Base-by-base conservation (phyloP, 2,329 filamentous ascomycete species). In the Microdochium paspali region DNA sequence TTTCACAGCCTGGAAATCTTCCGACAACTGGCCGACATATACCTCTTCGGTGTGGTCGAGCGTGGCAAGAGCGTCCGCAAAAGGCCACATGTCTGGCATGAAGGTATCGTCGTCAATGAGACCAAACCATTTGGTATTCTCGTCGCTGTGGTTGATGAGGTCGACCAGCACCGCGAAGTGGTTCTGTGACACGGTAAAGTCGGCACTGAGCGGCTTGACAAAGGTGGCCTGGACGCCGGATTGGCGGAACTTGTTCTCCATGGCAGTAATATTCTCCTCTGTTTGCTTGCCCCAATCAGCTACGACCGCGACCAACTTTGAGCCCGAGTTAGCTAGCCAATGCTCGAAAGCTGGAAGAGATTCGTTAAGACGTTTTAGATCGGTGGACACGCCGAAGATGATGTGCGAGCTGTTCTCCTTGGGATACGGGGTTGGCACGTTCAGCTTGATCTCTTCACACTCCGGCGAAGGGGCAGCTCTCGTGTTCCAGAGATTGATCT, bases 71-170 rank as follows among this genome's bases (percentile, higher is more conserved):
- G 70, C 66, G 15, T 69, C 59, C 21, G 71, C 64, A 15, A 83
- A 63, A 1, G 67, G 66, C 46, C 71, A 60, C 44, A 82, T 68
- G 2, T 73, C 77, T 2, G 74, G 71, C 58, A 82, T 82, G 60
- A 83, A 82, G 1, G 79, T 83, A 54, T 83, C 79, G 55, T 83
- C 79, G 56, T 83, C 79, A 31, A 82, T 70, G 44, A 82, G 66
- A 44, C 70, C 73, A 12, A 72, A 69, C 79, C 79, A 83, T 26
- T 66, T 63, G 0, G 76, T 79, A 13, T 66, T 55, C 0, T 69
- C 59, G 10, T 63, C 68, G 28, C 66, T 59, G 45, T 70, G 63
- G 23, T 67, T 57, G 21, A 76, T 61, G 50, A 82, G 67, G 32
- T 75, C 66, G 24, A 70, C 64, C 10, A 82, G 59, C 10, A 82